These are phyloP conservation scores for Heterobasidion parviporum DNA, from an alignment of 1,284 basidiomycete genomes.

Conservation along the genomic window DNA sequence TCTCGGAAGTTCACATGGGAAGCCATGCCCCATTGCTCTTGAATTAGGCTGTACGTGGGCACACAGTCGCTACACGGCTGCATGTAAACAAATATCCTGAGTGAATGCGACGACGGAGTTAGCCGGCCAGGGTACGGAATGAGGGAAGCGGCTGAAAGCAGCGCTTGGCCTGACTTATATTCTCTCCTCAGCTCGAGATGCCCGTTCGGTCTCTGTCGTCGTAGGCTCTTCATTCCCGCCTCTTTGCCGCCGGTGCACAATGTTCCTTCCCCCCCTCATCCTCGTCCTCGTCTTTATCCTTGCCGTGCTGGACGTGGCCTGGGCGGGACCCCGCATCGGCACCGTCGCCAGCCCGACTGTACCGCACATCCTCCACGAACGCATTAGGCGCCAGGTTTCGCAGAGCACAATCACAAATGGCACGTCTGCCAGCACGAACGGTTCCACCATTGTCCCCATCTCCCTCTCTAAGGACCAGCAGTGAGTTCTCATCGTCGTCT, in stretches of 20 bases:
- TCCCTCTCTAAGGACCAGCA: conserved; percentile 20
- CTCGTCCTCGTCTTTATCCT: conserved; percentile 10
- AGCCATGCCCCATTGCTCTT: no score
- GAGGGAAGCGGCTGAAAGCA: neutral
- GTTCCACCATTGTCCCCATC: conserved; percentile 20
- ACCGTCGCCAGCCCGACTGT: conserved; percentile 4
- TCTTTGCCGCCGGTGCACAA: conserved; percentile 5
- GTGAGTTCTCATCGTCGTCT: conserved; percentile 15
- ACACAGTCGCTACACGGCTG: no score
- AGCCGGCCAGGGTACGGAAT: neutral
- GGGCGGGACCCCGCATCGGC: conserved; percentile 3
- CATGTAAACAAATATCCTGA: no score
- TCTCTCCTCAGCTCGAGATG: neutral
- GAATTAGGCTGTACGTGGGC: no score
- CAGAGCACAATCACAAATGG: conserved; percentile 9
- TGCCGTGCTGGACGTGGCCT: conserved; percentile 13
- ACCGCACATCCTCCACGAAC: conserved; percentile 15
- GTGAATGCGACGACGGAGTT: neutral
- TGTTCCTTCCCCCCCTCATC: conserved; percentile 13
- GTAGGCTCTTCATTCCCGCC: neutral
- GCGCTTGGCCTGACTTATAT: no score
- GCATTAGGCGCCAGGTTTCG: conserved; percentile 11
- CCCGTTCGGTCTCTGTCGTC: neutral
- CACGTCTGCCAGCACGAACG: conserved; percentile 11
- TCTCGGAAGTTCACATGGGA: no score